Evolutionary conservation across 1,284 basidiomycete species (phyloP).

Genomic region (Leucoagaricus sp.): DNA sequence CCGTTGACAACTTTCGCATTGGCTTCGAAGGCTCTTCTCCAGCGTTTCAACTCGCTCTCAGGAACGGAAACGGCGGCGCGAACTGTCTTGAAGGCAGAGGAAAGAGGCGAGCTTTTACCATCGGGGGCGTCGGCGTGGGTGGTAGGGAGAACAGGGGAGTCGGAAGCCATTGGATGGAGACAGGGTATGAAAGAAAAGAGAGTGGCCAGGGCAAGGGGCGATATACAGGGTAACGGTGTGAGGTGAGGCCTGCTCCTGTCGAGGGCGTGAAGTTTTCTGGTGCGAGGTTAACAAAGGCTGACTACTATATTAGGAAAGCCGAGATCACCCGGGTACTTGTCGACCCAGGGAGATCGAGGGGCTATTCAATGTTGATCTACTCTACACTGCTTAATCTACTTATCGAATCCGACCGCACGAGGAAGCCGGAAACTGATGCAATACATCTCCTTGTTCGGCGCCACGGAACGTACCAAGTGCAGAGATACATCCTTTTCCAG

Average conservation of each 20-base stretch:
- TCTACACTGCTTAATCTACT: constrained; percentile 8
- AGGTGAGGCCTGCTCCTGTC: constrained; percentile 17
- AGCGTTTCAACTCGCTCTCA: constrained; percentile 82
- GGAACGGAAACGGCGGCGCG: constrained; percentile 70
- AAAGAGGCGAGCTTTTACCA: constrained; percentile 39
- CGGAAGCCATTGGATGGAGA: constrained; percentile 22
- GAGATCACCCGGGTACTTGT: constrained; percentile 16
- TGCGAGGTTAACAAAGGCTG: constrained; percentile 29
- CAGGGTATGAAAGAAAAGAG: constrained; percentile 21
- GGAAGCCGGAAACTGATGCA: constrained; percentile 93
- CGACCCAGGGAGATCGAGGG: constrained; percentile 16
- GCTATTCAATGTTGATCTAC: not conserved
- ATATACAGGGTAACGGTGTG: constrained; percentile 16
- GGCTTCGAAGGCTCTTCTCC: constrained; percentile 83
- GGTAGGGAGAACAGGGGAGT: constrained; percentile 44
- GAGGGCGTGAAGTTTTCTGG: constrained; percentile 27
- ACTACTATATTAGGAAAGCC: constrained; percentile 17
- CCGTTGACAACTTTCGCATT: constrained; percentile 77
- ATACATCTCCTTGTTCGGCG: constrained; percentile 99
- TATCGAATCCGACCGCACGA: constrained; percentile 48
- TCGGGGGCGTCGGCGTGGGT: constrained; percentile 52
- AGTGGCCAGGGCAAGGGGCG: constrained; percentile 21
- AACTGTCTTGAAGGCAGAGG: constrained; percentile 62
- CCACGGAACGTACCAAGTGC: constrained; percentile 89
- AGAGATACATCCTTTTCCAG: constrained; percentile 59